These are phyloP conservation scores for Phylloporus rhodoxanthus DNA, from an alignment of 768 basidiomycete genomes.

Conservation along the genomic window DNA sequence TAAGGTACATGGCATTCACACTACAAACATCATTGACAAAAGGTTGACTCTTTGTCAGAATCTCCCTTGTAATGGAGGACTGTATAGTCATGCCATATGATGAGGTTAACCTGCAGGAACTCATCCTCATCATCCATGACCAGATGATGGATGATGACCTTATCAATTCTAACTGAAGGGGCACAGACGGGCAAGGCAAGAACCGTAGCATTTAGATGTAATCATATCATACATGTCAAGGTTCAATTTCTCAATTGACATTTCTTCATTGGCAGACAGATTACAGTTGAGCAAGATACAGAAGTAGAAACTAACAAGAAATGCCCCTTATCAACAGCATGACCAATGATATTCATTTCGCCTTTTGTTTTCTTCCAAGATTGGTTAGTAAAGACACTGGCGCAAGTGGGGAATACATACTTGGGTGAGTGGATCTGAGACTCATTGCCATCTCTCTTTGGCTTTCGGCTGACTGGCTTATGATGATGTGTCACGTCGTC, in stretches of 20 bases:
- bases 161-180: not conserved
- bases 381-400: not conserved
- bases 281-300: not conserved
- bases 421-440: not conserved
- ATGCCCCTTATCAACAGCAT: not conserved
- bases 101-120: not conserved
- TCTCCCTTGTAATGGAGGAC: not conserved
- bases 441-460: not conserved
- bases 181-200: not conserved
- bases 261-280: too few species aligned
- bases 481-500: not conserved
- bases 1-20: not conserved
- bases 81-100: not conserved
- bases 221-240: not conserved
- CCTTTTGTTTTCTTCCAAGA: not conserved
- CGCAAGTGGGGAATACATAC: not conserved
- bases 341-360: not conserved
- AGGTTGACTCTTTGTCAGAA: not conserved
- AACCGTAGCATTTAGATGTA: not conserved
- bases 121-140: not conserved
- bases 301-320: not conserved
- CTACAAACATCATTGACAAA: not conserved
- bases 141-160: not conserved
- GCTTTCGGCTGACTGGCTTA: not conserved
- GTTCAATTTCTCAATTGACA: too few species aligned